phyloP scores from a whole-genome alignment of 1,139 yeast species.

The Arxiozyma bovina region DNA sequence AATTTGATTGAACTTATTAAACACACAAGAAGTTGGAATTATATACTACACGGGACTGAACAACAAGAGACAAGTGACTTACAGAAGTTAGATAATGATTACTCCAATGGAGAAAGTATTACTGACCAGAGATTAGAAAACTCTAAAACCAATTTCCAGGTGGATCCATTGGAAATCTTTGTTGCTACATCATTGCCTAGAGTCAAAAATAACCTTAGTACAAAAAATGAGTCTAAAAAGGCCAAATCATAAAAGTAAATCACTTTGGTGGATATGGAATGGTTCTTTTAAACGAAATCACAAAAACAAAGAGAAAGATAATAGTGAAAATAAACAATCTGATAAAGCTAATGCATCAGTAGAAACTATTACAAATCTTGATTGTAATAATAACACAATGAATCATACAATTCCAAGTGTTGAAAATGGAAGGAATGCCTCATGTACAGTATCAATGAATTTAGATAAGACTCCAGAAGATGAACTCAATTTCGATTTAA shows the following conservation, averaged over 20 bases:
- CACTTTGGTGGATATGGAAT: constrained; percentile 23
- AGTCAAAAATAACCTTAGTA: constrained; percentile 10
- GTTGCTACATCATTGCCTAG: constrained; percentile 23
- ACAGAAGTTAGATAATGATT: background rate
- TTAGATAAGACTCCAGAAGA: background rate
- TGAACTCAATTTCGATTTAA: background rate
- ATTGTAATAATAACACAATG: background rate
- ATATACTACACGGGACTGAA: constrained; percentile 3
- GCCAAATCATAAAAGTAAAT: constrained; percentile 13
- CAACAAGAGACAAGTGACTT: background rate
- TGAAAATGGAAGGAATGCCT: background rate
- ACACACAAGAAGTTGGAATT: constrained; percentile 4
- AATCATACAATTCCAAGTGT: background rate
- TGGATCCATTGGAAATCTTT: constrained; percentile 25
- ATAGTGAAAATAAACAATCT: background rate
- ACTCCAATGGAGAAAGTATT: background rate
- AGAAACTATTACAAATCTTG: background rate
- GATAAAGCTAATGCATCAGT: background rate
- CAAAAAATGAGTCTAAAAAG: constrained; percentile 8
- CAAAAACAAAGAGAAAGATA: constrained; percentile 6
- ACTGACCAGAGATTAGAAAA: constrained; percentile 1
- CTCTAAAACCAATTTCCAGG: constrained; percentile 18
- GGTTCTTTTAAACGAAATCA: constrained; percentile 5
- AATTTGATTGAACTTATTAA: background rate
- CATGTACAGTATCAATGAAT: background rate